Evolutionary conservation across 148 eudicot species (phyloP), one percentile per base, ranked within the genome.

Genomic region (Diospyros lotus): DNA sequence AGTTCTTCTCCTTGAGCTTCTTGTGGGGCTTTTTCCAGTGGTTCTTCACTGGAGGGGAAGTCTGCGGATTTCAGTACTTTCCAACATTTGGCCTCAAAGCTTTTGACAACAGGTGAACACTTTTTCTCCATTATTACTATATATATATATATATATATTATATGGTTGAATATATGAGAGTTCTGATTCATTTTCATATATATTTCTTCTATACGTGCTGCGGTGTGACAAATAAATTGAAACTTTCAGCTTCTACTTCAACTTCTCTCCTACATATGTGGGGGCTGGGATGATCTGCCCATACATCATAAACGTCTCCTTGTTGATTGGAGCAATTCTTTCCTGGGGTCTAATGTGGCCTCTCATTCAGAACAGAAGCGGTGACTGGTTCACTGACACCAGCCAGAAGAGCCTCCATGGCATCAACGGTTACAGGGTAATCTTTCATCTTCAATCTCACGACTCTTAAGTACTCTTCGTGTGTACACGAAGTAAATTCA

Each of bases 321-420:
- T 81, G 68, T 71, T 81, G 1, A 3, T 77, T 11, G 84, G 84
- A 68, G 84, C 75, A 14, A 58, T 77, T 10, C 39, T 81, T 51
- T 77, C 84, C n/a, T 81, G 84, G 84, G 84, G 80, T 54, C 63
- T 81, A 61, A 81, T 81, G 84, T 81, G 84, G 84, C 84, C 84
- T 2, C 40, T 6, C 5, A 81, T 81, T 8, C 80, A 70, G 7
- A 9, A 28, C 2, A 73, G 74, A n/a, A 77, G 65, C 55, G 84
- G 84, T 2, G 4, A 50, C 60, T 81, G 84, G 84, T 81, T 77
- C 8, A 75, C 80, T 72, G 63, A 68, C 28, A 45, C 77, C 50
- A 2, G 72, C 0, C 4, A 64, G 14, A 80, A 69, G 63, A 78
- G 77, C 58, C 81, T 84, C 55, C 83, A 77, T 73, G 86, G 86